Evolutionary conservation across 2,329 filamentous ascomycete species (phyloP), one percentile per base, ranked within the genome.

Genomic region (Paracorniculantispora psalliotae): DNA sequence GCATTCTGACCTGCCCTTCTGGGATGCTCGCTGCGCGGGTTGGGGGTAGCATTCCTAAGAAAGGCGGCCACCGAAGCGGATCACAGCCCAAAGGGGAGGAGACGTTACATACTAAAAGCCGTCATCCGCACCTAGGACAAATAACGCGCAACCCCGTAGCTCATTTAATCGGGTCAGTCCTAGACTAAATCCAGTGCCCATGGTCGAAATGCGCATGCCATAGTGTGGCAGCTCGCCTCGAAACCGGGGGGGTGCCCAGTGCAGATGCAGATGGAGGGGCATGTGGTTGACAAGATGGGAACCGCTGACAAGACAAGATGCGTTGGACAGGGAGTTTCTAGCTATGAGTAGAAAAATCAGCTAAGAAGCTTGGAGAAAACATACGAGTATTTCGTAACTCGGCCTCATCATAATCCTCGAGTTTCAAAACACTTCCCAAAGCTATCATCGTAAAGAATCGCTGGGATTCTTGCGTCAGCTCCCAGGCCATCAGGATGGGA

Each of bases 1-100:
- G 10, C n/a, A 43, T 33, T n/a, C 25, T 57, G 44, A 57, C 54
- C 54, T 57, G 54, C 54, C 54, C 8, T 57, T 57, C 46, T 49
- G 46, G 35, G 54, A n/a, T 13, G 46, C n/a, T 50, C 6, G 54
- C 35, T 2, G 43, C 2, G 44, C 44, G n/a, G 21, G 13, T 41
- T 13, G 41, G 43, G 41, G 44, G 54, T 49, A n/a, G 54, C 46
- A 57, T 57, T 57, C 46, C 54, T 41, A 17, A 41, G 54, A 49
- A 25, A 39, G 54, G 54, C 54, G 19, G 54, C 46, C 54, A 49
- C 33, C 25, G 8, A 35, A 25, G 46, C 25, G 46, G 54, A 57
- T 50, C 54, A 39, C 33, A 41, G n/a, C 44, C 35, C 33, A 30
- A 49, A 33, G 9, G 23, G 44, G 23, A 43, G 46, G 54, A 57